Percentiles rank a stretch among this genome's conserved stretches.
Evolutionary conservation across 192 early-diverging fungal species (phyloP).

Genomic region (Pilaira anomala): DNA sequence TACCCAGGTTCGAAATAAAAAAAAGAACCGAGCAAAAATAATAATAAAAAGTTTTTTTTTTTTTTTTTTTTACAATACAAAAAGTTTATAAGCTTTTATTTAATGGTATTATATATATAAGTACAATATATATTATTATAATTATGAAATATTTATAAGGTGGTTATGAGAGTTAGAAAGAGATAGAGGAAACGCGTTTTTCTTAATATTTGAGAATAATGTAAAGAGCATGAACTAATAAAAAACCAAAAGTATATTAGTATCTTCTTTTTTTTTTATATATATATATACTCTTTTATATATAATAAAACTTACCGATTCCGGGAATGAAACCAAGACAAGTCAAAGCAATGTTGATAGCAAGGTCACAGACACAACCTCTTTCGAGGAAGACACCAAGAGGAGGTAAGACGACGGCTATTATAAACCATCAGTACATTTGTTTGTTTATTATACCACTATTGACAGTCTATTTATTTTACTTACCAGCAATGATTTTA

Average conservation of each 20-base stretch:
- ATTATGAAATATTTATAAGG: slow-evolving; percentile 9
- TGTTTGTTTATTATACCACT: neutral
- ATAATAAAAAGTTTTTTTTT: neutral
- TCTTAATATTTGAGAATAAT: slow-evolving; percentile 35
- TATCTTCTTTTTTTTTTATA: neutral
- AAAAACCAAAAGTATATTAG: neutral
- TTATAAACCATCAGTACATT: neutral
- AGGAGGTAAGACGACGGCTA: slow-evolving; percentile 35
- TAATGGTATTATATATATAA: neutral
- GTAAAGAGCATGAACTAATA: slow-evolving; percentile 29
- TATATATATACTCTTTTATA: neutral
- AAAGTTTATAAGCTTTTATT: too few species aligned
- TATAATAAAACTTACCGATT: slow-evolving; percentile 36
- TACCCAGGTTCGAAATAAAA: neutral
- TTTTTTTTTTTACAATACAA: neutral
- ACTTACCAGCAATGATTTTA: slow-evolving; percentile 31
- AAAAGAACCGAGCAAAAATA: slow-evolving; percentile 5
- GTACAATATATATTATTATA: slow-evolving; percentile 6
- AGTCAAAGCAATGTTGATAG: slow-evolving; percentile 65
- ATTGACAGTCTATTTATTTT: neutral
- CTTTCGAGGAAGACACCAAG: slow-evolving; percentile 36
- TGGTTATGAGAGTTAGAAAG: too few species aligned
- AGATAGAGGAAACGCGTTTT: neutral
- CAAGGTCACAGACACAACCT: slow-evolving; percentile 44
- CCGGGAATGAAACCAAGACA: slow-evolving; percentile 66